Evolutionary conservation across 805 yeast species (phyloP), one percentile per base, ranked within the genome.

Genomic region (Wickerhamomyces chaumierensis): DNA sequence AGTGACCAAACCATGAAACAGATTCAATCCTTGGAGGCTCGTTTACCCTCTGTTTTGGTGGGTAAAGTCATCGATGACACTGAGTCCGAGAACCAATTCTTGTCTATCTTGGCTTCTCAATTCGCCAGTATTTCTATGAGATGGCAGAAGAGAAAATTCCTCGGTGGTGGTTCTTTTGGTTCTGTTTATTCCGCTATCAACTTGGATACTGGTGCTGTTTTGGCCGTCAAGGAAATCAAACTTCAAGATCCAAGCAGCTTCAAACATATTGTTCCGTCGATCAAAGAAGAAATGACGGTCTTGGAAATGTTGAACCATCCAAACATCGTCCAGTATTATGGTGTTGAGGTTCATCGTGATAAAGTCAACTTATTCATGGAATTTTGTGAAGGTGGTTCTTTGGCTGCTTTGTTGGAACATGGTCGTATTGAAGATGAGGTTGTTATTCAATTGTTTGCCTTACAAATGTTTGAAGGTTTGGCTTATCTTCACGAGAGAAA

Each of bases 91-190:
- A 84, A 87, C 52, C 94, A 87, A 57, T 85, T 80, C 51, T 71
- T 92, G 35, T 73, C 92, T 2, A 78, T 85, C 39, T 67, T 94
- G 40, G 95, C 96, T 0, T 83, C 95, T 0, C 81, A 94, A 0
- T 78, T 87, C 51, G 81, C 95, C 2, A 81, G 87, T 48, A 82
- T 88, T 21, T 81, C 96, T 1, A 86, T 92, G 45, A 77, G 95
- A 59, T 92, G 98, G 98, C 96, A 92, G 58, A 94, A 90, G 62
- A 94, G 96, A 35, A 75, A 79, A 44, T 85, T 78, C 52, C 75
- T 92, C 51, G 98, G 98, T 2, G 90, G 95, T 34, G 98, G 98
- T 33, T 75, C 96, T 0, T 92, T 90, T 67, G 98, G 98, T 6
- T 77, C 82, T 42, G 98, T 92, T 3, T 92, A 73, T 58, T 87